A percentile compares a stretch with the other conserved stretches of the same genome.
These are phyloP conservation scores for Nakaseomyces sp. DNA, from an alignment of 1,139 yeast species.

Conservation along the genomic window DNA sequence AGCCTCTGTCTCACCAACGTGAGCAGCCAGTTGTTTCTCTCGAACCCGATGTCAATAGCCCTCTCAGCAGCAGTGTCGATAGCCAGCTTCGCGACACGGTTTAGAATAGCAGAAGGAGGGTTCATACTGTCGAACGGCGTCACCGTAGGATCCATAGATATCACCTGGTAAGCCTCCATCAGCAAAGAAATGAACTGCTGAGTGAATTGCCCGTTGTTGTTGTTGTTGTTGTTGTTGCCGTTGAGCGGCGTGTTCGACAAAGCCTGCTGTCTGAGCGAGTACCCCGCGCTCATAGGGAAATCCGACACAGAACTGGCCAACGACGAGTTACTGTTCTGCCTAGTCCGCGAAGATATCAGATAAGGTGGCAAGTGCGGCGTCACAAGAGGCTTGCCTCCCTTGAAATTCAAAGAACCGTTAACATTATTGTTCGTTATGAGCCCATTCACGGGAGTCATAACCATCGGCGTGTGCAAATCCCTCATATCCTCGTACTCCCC, in stretches of 20 bases:
- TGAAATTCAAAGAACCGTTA: not conserved
- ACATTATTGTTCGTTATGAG: constrained; percentile 3
- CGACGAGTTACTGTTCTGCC: constrained; percentile 8
- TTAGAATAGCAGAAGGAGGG: constrained; percentile 32
- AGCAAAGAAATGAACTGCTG: constrained; percentile 22
- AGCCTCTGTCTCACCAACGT: constrained; percentile 25
- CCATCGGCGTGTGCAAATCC: constrained; percentile 3
- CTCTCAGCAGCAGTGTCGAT: constrained; percentile 19
- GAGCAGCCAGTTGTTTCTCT: constrained; percentile 22
- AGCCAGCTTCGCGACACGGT: constrained; percentile 27
- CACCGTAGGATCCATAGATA: constrained; percentile 28
- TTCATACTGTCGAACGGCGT: constrained; percentile 31
- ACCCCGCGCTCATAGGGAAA: constrained; percentile 1
- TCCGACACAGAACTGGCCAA: constrained; percentile 8
- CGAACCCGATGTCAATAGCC: constrained; percentile 24
- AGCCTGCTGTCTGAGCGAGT: constrained; percentile 6
- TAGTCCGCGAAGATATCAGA: constrained; percentile 1
- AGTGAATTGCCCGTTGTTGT: constrained; percentile 13
- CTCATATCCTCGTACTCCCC: constrained; percentile 3
- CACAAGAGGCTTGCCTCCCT: not conserved
- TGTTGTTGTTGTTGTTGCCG: too few species aligned
- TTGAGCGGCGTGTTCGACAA: constrained; percentile 5
- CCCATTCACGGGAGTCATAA: constrained; percentile 4
- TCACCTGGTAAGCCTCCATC: constrained; percentile 24
- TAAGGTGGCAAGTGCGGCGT: constrained; percentile 5